phyloP scores from a whole-genome alignment of 257 asterid genomes.

The Asclepias syriaca region DNA sequence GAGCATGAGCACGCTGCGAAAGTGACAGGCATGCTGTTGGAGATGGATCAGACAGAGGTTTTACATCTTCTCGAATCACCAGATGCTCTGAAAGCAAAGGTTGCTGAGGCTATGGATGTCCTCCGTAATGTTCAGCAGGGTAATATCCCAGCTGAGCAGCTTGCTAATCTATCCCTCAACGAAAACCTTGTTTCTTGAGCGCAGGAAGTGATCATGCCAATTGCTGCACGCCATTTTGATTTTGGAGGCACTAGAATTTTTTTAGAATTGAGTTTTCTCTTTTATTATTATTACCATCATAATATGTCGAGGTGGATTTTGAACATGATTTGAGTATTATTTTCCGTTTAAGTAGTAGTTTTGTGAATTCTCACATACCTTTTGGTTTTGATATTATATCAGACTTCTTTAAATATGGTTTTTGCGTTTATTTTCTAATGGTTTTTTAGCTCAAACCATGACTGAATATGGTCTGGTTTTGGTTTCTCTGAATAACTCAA shows the following conservation, averaged over 20 bases:
- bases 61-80: slow-evolving; percentile 54
- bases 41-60: slow-evolving; percentile 57
- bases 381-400: background rate
- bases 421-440: too few species aligned
- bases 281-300: background rate
- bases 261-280: slow-evolving; percentile 10
- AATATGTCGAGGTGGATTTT: background rate
- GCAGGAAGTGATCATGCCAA: slow-evolving; percentile 9
- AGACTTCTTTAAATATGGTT: too few species aligned
- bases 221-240: slow-evolving; percentile 5
- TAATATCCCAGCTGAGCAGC: slow-evolving; percentile 36
- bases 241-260: slow-evolving; percentile 12
- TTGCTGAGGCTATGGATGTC: slow-evolving; percentile 50
- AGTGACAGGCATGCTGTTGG: slow-evolving; percentile 50
- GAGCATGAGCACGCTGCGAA: slow-evolving; percentile 44
- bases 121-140: slow-evolving; percentile 42
- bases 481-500: too few species aligned
- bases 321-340: background rate
- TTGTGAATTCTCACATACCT: background rate
- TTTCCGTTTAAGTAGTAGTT: background rate
- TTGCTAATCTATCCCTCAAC: slow-evolving; percentile 38
- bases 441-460: too few species aligned
- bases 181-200: slow-evolving; percentile 31
- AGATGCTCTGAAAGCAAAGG: slow-evolving; percentile 47
- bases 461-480: too few species aligned